These are phyloP conservation scores for Boletus sensibilis DNA, from an alignment of 768 basidiomycete species.

Conservation along the genomic window DNA sequence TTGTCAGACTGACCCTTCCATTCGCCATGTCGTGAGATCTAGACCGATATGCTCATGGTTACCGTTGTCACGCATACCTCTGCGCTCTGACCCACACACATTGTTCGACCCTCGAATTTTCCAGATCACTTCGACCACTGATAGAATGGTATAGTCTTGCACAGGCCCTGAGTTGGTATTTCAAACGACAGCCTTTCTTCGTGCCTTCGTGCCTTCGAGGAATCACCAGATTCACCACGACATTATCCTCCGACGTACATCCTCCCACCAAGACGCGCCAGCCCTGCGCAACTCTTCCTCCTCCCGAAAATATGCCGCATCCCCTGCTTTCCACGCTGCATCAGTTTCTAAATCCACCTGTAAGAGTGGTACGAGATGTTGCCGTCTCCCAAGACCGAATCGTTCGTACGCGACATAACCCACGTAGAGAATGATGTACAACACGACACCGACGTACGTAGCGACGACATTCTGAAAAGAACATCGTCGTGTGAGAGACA, in stretches of 20 bases:
- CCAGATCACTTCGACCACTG: background rate
- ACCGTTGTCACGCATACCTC: background rate
- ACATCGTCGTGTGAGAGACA: background rate
- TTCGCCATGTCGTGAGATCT: background rate
- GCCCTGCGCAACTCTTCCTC: slow-evolving; percentile 21
- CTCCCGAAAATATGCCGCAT: slow-evolving; percentile 37
- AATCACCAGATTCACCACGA: slow-evolving; percentile 1
- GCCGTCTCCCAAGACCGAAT: slow-evolving; percentile 25
- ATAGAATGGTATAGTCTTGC: background rate
- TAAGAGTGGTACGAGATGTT: slow-evolving; percentile 41
- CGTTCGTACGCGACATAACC: slow-evolving; percentile 45
- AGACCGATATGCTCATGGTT: background rate
- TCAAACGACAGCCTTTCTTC: too few relatives aligned
- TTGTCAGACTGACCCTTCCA: too few relatives aligned
- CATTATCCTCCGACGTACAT: background rate
- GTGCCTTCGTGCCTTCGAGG: background rate
- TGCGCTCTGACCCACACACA: background rate
- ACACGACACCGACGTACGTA: slow-evolving; percentile 51
- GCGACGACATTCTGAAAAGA: slow-evolving; percentile 48
- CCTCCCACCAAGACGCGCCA: background rate
- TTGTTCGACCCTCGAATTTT: background rate
- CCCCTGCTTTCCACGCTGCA: slow-evolving; percentile 51
- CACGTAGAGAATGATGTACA: slow-evolving; percentile 46
- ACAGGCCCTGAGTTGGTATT: background rate
- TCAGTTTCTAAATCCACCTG: slow-evolving; percentile 54